A percentile compares a stretch with the other conserved stretches of the same genome.
Conservation (phyloP, 164 flowering plant genomes). For the Pachysandra terminalis region DNA sequence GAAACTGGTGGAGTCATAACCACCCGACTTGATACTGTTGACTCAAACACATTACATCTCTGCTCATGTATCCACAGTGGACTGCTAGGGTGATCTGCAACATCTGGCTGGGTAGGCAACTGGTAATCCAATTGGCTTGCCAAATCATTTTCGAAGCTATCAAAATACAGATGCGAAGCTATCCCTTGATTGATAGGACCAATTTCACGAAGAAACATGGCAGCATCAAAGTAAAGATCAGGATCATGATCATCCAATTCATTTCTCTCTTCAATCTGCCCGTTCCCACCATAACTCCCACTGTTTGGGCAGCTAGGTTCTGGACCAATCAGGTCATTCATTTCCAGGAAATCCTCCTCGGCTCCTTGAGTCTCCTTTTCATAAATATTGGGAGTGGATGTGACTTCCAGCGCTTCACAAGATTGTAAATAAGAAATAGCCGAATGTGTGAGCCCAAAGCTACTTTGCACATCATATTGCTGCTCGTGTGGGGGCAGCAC, state of each 20-base stretch:
- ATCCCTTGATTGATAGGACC: constrained; percentile 26
- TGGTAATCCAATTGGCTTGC: constrained; percentile 27
- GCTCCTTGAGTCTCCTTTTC: constrained; percentile 7
- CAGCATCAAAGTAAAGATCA: constrained; percentile 63
- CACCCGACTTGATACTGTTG: constrained; percentile 25
- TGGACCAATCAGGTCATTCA: constrained; percentile 64
- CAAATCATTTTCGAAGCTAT: constrained; percentile 13
- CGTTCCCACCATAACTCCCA: constrained; percentile 12
- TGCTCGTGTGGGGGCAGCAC: constrained; percentile 12
- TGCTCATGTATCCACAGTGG: constrained; percentile 41
- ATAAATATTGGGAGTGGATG: constrained; percentile 28
- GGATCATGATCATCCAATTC: constrained; percentile 40
- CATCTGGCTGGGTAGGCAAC: constrained; percentile 12
- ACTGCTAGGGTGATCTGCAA: constrained; percentile 19
- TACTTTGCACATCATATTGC: constrained; percentile 20
- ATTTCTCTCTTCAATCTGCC: constrained; percentile 30
- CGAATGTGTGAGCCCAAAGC: constrained; percentile 29
- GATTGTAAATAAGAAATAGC: constrained; percentile 22
- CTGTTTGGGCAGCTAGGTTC: constrained; percentile 22
- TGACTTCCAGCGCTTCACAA: constrained; percentile 39
- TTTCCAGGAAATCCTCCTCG: constrained; percentile 71
- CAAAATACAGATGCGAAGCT: constrained; percentile 4
- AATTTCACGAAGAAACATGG: constrained; percentile 39
- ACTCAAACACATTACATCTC: constrained; percentile 11
- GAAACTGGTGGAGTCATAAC: constrained; percentile 23